Conservation (phyloP, 2,329 filamentous ascomycete genomes). For the Fonsecaea nubica region DNA sequence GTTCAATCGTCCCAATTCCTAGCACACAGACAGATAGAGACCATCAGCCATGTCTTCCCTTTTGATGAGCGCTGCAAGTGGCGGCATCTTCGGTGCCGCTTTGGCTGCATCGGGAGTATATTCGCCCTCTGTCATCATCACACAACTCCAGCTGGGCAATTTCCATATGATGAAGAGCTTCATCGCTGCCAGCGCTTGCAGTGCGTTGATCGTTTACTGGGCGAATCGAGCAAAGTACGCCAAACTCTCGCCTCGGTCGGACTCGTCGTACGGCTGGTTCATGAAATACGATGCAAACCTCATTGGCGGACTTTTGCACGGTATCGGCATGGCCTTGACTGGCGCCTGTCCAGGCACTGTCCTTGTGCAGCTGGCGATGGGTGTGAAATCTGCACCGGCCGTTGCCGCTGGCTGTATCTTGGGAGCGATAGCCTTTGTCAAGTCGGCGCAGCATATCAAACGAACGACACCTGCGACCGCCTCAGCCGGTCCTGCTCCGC, state of each 20-base stretch:
- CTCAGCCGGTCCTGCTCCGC: conserved; percentile 17
- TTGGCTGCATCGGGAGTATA: conserved; percentile 67
- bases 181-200: conserved; percentile 66
- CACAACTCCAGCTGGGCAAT: conserved; percentile 66
- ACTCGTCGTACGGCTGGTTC: conserved; percentile 62
- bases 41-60: conserved; percentile 27
- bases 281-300: conserved; percentile 68
- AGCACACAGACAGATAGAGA: conserved; percentile 2
- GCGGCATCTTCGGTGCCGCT: conserved; percentile 67
- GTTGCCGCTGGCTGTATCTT: conserved; percentile 62
- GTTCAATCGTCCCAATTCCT: background rate
- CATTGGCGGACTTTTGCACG: conserved; percentile 66
- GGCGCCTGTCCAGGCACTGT: conserved; percentile 71
- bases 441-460: conserved; percentile 25
- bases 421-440: conserved; percentile 57
- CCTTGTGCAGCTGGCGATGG: conserved; percentile 64
- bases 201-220: conserved; percentile 60
- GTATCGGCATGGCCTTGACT: conserved; percentile 70
- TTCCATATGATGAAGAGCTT: conserved; percentile 73
- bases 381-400: conserved; percentile 59
- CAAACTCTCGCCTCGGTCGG: conserved; percentile 56
- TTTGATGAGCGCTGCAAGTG: conserved; percentile 51
- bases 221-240: conserved; percentile 55
- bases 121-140: conserved; percentile 64
- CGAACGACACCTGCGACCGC: conserved; percentile 10